Evolutionary conservation across 2,329 filamentous ascomycete genomes (phyloP), one percentile per base, ranked within the genome.

Genomic region (Mycosphaerella sp.): DNA sequence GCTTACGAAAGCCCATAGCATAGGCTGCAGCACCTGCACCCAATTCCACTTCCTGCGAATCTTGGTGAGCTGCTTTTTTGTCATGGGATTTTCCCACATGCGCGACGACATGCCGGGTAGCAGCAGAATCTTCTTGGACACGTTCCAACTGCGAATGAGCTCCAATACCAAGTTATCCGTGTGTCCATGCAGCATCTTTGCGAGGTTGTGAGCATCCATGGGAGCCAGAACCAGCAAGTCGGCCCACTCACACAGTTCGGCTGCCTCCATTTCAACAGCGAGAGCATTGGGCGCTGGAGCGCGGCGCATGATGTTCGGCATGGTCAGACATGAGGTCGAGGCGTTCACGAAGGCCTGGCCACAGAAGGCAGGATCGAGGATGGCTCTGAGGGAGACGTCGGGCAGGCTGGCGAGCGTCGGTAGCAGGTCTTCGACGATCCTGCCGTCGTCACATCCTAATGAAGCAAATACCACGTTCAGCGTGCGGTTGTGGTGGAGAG

Each of bases 81-180:
- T 95, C 71, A 90, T 84, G 2, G 89, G 88, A 62, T 93, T 89
- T 65, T 90, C 83, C 89, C 89, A 95, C 82, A 91, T 89, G 54
- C 86, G 79, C 1, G 81, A 82, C 30, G 87, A 91, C 89, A 96
- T 94, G 58, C 87, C 88, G 0, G 90, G 89, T 6, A 95, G 84
- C 51, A 96, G 73, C 43, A 95, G 72, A 27, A 95, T 86, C 61
- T 85, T 86, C 71, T 95, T 95, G 6, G 84, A 85, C 0, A 86
- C 82, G 62, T 94, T 84, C 90, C 90, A 96, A 50, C 87, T 86
- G 46, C 90, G 80, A 43, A 96, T 68, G 1, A 95, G 80, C 60
- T 91, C 86, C 46, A 94, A 76, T 6, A 94, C 76, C 48, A 95
- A 76, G 27, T 84, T 94, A 63, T 88, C 88, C 2, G 87, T 84